Base-by-base conservation (phyloP, 441 rosid species). In the Francoa sonchifolia region DNA sequence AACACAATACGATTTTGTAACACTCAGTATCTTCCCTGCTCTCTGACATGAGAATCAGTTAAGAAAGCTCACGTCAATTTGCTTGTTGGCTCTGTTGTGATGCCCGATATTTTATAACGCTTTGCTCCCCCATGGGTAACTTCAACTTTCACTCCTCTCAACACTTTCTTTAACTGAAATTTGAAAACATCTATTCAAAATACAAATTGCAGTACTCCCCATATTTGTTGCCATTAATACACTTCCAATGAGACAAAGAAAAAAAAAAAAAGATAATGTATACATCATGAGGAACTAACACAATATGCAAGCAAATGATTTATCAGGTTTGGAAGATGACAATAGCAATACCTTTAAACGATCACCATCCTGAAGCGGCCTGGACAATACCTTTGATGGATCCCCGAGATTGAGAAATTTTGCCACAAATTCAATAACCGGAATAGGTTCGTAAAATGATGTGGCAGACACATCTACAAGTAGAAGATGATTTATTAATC, bases 381-480 rank as follows among this genome's bases (percentile, higher is more conserved):
- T 33, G 12, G 18, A 0, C 5, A 9, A 2, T 14, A 10, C 9
- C 7, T 8, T 35, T 17, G 22, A 16, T 8, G 1, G 3, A 18
- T 35, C 12, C 20, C 39, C 11, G 16, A 17, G n/a, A 20, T 35
- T 35, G 39, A 35, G 39, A 20, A 15, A 15, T 17, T 18, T 8
- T n/a, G 17, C 20, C n/a, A 35, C 21, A 35, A 35, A 35, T n/a
- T 35, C 39, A 35, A 1, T 8, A 17, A 35, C 12, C 1, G 5
- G 5, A 35, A 20, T 35, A 7, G 17, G 14, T 3, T 10, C 12
- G 8, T 35, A 35, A 35, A 35, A 35, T 17, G 23, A 17, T 17
- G 39, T 35, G 19, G 39, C 39, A 15, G 39, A 35, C 19, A 35
- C 39, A 35, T 17, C 39, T 35, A 9, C 5, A 33, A 14, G 17